Percentiles rank a stretch among this genome's conserved stretches.
These are phyloP conservation scores for Russula ochroleuca DNA, from an alignment of 768 basidiomycete genomes.

Conservation along the genomic window DNA sequence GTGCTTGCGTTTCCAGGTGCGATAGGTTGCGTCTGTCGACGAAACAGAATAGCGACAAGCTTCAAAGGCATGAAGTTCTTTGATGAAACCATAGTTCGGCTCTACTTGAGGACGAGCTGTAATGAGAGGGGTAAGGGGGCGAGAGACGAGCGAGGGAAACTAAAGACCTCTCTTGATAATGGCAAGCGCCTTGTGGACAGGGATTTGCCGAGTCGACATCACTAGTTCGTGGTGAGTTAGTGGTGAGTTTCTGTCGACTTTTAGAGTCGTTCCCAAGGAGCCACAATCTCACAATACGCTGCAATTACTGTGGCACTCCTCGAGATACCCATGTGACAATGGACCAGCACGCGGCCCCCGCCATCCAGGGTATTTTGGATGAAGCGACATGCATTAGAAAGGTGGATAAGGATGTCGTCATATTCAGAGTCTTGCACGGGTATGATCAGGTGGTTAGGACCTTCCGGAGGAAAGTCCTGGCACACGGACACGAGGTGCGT, in stretches of 20 bases:
- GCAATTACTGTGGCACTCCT: slow-evolving; percentile 68
- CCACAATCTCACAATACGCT: slow-evolving; percentile 59
- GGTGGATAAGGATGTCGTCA: slow-evolving; percentile 58
- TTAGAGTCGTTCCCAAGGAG: background rate
- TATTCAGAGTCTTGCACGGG: slow-evolving; percentile 50
- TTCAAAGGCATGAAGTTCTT: slow-evolving; percentile 52
- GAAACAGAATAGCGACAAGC: slow-evolving; percentile 48
- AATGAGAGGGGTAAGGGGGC: slow-evolving; percentile 12
- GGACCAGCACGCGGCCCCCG: slow-evolving; percentile 60
- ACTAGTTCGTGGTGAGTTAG: slow-evolving; percentile 15
- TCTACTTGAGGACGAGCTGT: slow-evolving; percentile 39
- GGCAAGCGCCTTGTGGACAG: slow-evolving; percentile 21
- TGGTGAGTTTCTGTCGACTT: slow-evolving; percentile 1
- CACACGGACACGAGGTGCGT: slow-evolving; percentile 81
- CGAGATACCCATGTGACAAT: slow-evolving; percentile 71
- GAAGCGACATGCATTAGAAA: slow-evolving; percentile 56
- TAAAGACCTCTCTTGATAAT: slow-evolving; percentile 39
- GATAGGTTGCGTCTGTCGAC: slow-evolving; percentile 43
- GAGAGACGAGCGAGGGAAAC: slow-evolving; percentile 19
- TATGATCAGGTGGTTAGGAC: slow-evolving; percentile 65
- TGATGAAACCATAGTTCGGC: slow-evolving; percentile 51
- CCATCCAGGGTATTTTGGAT: slow-evolving; percentile 52
- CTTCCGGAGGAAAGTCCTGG: slow-evolving; percentile 52
- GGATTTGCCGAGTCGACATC: slow-evolving; percentile 22
- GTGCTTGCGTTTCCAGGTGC: slow-evolving; percentile 55